Base-by-base conservation (phyloP, 1,284 basidiomycete genomes). In the Ceratobasidium sp. region DNA sequence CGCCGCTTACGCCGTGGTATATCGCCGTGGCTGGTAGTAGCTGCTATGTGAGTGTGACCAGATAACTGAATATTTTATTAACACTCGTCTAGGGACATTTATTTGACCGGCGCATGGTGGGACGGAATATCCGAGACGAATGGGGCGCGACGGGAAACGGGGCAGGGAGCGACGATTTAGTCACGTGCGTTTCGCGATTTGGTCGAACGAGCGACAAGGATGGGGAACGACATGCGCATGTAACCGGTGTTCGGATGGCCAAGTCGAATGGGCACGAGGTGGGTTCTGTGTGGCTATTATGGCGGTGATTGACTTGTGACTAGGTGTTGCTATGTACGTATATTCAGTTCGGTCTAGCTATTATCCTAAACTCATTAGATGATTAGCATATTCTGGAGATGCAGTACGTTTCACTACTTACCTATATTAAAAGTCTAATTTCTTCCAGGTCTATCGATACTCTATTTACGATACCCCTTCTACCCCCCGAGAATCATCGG, bases 161-260 rank as follows among this genome's bases (percentile, higher is more conserved):
- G 25, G 75, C 80, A 54, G 76, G 79, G 20, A 54, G 29, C 27
- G 79, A 82, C 54, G 82, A 83, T 74, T 77, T 85, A 42, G 90
- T 90, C 1, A 89, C 90, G 43, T 96, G 94, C 75, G 93, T 97
- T 6, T 85, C 94, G 62, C 85, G 90, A 34, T 93, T 97, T 75
- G 93, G 92, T 12, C n/a, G n/a, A n/a, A n/a, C n/a, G 22, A 81
- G 91, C 50, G 78, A 72, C 70, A 75, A 76, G 27, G 77, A 78
- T 38, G 73, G 74, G 49, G 75, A 77, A 69, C 77, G 83, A 71
- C 73, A 78, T 70, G 84, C 89, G 29, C 90, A 94, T 78, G 86
- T 94, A 68, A 94, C 92, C 27, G 92, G 92, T 34, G 87, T 87
- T 32, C 84, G 87, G 68, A 91, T 94, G 85, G 89, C 91, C 27